Percentiles rank a stretch among this genome's conserved stretches.
Evolutionary conservation across 1,284 basidiomycete species (phyloP).

Genomic region (Apiotrichum gamsii): DNA sequence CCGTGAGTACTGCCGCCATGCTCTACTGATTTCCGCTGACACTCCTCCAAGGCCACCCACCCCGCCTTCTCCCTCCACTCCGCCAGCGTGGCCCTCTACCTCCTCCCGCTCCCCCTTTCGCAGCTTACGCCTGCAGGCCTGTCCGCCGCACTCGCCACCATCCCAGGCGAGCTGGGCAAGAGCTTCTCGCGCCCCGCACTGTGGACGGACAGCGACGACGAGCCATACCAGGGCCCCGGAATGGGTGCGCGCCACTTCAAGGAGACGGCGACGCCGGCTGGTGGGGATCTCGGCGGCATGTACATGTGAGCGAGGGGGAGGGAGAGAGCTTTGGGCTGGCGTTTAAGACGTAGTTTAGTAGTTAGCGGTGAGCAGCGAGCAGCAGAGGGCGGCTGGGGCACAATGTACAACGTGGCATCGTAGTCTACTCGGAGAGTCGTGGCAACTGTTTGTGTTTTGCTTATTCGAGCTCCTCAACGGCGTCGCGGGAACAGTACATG

Average conservation of each 20-base stretch:
- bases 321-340: no score
- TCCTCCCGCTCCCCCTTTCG: slow-evolving; percentile 38
- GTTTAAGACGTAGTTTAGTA: no score
- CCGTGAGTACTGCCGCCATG: slow-evolving; percentile 14
- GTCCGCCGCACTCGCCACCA: slow-evolving; percentile 6
- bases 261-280: slow-evolving; percentile 1
- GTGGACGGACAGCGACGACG: slow-evolving; percentile 40
- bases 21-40: slow-evolving; percentile 8
- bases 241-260: slow-evolving; percentile 23
- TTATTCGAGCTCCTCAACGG: slow-evolving; percentile 32
- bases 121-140: slow-evolving; percentile 8
- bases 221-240: slow-evolving; percentile 28
- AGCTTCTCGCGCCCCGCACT: background rate
- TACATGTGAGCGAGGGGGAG: slow-evolving; percentile 22
- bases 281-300: slow-evolving; percentile 25
- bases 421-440: background rate
- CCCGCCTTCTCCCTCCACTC: slow-evolving; percentile 15
- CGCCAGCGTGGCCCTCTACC: slow-evolving; percentile 10
- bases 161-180: background rate
- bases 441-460: background rate
- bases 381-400: no score
- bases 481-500: slow-evolving; percentile 38
- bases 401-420: slow-evolving; percentile 6
- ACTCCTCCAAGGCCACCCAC: slow-evolving; percentile 22
- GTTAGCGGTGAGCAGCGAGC: background rate